phyloP scores from a whole-genome alignment of 1,284 basidiomycete genomes.

The Leccinum angustisporum region DNA sequence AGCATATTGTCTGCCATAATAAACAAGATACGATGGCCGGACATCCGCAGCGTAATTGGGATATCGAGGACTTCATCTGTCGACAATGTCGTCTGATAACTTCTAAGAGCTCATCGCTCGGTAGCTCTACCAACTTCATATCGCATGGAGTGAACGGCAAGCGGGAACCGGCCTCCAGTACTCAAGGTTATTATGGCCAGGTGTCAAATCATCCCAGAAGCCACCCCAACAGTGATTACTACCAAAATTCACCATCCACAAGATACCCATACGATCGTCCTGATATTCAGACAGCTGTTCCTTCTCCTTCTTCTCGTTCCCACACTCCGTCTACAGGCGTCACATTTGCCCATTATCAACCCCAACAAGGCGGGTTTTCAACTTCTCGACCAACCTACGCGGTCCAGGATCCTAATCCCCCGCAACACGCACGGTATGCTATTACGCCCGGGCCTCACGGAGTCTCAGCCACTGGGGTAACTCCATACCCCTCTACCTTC shows the following conservation, averaged over 20 bases:
- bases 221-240: constrained; percentile 18
- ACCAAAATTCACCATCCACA: constrained; percentile 16
- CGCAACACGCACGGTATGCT: constrained; percentile 24
- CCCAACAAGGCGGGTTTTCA: constrained; percentile 37
- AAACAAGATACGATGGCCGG: constrained; percentile 56
- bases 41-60: constrained; percentile 67
- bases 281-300: constrained; percentile 16
- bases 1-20: constrained; percentile 80
- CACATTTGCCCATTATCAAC: constrained; percentile 36
- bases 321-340: constrained; percentile 24
- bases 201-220: constrained; percentile 17
- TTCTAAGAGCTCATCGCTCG: constrained; percentile 13
- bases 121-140: constrained; percentile 9
- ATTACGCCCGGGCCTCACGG: constrained; percentile 17
- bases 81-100: constrained; percentile 41
- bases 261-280: constrained; percentile 27
- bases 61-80: constrained; percentile 65
- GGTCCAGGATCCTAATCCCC: constrained; percentile 22
- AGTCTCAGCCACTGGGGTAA: constrained; percentile 15
- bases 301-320: constrained; percentile 18
- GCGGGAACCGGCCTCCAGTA: constrained; percentile 11
- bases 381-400: constrained; percentile 35
- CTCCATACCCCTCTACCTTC: constrained; percentile 27
- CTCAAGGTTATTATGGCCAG: constrained; percentile 15
- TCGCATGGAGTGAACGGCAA: constrained; percentile 11